These are phyloP conservation scores for Aphanomyces euteiches DNA, from an alignment of 352 stramenopile species.

Conservation along the genomic window DNA sequence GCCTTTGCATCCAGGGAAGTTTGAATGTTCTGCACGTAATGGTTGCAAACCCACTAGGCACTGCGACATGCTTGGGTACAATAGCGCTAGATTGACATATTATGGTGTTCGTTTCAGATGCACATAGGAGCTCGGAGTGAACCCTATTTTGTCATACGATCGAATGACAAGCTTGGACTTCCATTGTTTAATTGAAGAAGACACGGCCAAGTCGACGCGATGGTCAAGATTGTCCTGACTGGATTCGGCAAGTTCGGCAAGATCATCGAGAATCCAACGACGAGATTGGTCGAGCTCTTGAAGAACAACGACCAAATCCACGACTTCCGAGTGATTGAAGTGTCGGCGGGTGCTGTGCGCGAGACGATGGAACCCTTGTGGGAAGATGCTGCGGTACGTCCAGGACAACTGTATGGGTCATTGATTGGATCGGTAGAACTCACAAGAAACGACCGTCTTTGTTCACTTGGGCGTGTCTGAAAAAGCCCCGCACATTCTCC, in stretches of 20 bases:
- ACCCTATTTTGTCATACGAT: too few relatives aligned
- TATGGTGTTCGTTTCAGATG: too few relatives aligned
- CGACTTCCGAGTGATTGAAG: slow-evolving; percentile 63
- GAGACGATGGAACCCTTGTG: slow-evolving; percentile 37
- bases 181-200: too few relatives aligned
- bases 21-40: too few relatives aligned
- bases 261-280: slow-evolving; percentile 80
- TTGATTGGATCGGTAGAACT: slow-evolving; percentile 37
- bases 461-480: slow-evolving; percentile 70
- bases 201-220: not conserved
- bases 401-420: not conserved
- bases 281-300: slow-evolving; percentile 50
- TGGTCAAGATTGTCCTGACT: slow-evolving; percentile 43
- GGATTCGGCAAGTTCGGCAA: slow-evolving; percentile 83
- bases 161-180: too few relatives aligned
- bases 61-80: too few relatives aligned
- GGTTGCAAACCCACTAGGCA: too few relatives aligned
- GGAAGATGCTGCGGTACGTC: slow-evolving; percentile 39
- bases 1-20: too few relatives aligned
- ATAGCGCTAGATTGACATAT: too few relatives aligned
- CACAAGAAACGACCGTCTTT: slow-evolving; percentile 53
- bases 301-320: slow-evolving; percentile 60
- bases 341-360: slow-evolving; percentile 49
- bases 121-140: too few relatives aligned
- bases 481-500: slow-evolving; percentile 41